Base-by-base conservation (phyloP, 306 rosid species). In the Trifolium subterraneum region DNA sequence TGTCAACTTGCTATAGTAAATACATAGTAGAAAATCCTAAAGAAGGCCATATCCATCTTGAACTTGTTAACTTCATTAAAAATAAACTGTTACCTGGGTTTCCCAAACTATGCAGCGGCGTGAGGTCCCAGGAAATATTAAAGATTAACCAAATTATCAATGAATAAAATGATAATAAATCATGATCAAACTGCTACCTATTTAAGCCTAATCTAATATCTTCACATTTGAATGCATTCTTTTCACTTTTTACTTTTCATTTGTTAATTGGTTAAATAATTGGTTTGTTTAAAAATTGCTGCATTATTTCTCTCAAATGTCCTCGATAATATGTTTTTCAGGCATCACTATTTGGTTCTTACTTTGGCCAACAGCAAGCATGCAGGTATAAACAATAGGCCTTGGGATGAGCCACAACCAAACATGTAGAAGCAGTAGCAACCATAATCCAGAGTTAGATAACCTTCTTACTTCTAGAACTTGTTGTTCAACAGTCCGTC, bases 401-500 rank as follows among this genome's bases (percentile, higher is more conserved):
- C 70, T 68, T 25, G 25, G 73, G 78, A 52, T 36, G 44, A 64
- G 72, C 72, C 71, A 68, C 73, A 50, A 58, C 38, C 41, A 66
- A 70, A 72, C 65, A 77, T 62, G 63, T 9, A 65, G 63, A 78
- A 77, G 64, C 33, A 77, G 71, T 10, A 56, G 75, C 59, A 73
- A 80, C 72, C 70, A 80, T 69, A 77, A 80, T 42, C 35, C 76
- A 73, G 74, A 72, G 62, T 68, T 41, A 80, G 83, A 78, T 61
- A 75, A 77, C 81, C 81, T 67, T 74, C 96, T 85, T 88, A 93
- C 98, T 84, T 90, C 93, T 86, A 91, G 76, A 72, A 93, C 96
- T 88, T 93, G 92, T 80, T 85, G 89, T 80, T 93, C 96, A 68
- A 90, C 96, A 52, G 88, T 86, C 44, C 87, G 75, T 67, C 98